phyloP scores from a whole-genome alignment of 306 rosid species.

The Castanopsis chinensis region DNA sequence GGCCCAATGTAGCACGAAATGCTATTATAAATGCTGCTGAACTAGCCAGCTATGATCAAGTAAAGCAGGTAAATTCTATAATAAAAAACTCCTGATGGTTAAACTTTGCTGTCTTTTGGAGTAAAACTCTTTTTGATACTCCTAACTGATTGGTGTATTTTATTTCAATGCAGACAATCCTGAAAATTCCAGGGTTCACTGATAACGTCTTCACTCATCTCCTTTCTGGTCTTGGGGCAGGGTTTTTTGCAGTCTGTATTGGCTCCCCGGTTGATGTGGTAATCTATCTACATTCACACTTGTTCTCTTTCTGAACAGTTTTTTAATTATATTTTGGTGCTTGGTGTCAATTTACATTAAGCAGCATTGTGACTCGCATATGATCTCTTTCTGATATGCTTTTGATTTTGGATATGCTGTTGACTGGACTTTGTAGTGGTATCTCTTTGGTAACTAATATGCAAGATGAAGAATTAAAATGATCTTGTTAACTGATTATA shows the following conservation, averaged over 20 bases:
- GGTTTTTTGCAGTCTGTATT: constrained; percentile 91
- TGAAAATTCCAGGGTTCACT: constrained; percentile 92
- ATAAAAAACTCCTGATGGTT: neutral
- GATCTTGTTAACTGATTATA: neutral
- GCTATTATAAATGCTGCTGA: constrained; percentile 98
- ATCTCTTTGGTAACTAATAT: neutral
- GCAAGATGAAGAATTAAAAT: neutral
- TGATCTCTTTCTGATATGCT: neutral
- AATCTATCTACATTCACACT: constrained; percentile 25
- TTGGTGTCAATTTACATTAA: neutral
- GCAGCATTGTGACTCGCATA: neutral
- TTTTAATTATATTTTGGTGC: neutral
- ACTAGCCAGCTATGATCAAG: constrained; percentile 97
- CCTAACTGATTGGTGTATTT: neutral
- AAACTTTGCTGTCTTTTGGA: constrained; percentile 12
- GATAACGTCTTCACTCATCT: constrained; percentile 90
- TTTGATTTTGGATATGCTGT: neutral
- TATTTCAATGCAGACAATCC: constrained; percentile 63
- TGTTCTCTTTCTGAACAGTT: neutral
- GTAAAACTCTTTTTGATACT: neutral
- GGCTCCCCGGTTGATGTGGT: constrained; percentile 99
- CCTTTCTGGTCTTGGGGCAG: constrained; percentile 92
- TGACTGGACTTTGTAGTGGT: neutral
- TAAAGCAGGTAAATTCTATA: constrained; percentile 60
- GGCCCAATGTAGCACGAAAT: constrained; percentile 93